Base-by-base conservation (phyloP, 1,284 basidiomycete genomes). In the Leccinum fallax region DNA sequence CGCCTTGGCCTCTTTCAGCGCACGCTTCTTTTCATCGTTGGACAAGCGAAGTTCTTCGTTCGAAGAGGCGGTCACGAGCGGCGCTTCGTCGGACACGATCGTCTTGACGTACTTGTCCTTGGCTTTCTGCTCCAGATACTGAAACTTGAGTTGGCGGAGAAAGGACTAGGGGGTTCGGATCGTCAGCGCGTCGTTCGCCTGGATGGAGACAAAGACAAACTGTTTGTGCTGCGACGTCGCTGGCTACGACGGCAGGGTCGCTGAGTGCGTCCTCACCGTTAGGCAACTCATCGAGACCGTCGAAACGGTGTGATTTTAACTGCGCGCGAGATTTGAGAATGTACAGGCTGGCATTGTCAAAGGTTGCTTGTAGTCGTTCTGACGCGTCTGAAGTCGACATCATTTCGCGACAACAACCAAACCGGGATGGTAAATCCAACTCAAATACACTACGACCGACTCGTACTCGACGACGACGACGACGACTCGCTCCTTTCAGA, bases 71-170 rank as follows among this genome's bases (percentile, higher is more conserved):
- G 85, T 88, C 38, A 93, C 86, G 56, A 86, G 83, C 4, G 88
- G 88, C 0, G 91, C 90, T 62, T 93, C 89, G 60, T 94, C 89
- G 71, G 88, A 91, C 56, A 94, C 89, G 66, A 95, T 93, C 0
- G 85, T 87, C 71, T 89, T 89, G 69, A 94, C 82, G 70, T 94
- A 95, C 73, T 89, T 87, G 65, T 92, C 85, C 73, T 95, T 95
- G 4, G 93, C 91, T 67, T 93, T 92, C 74, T 93, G 90, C 69
- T 95, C 92, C 24, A 94, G 79, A 69, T 92, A 94, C 65, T 90
- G 89, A 69, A 92, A 93, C 74, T 95, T 95, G 26, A 94, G 83
- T 67, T 90, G 89, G n/a, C 90, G 82, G 48, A 95, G 81, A 71
- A 88, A 91, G 4, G 88, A 82, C 90, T 94, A 59, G 26, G 53